phyloP scores from a whole-genome alignment of 371 early-diverging fungal species.

The Syncephalis plumigaleata region DNA sequence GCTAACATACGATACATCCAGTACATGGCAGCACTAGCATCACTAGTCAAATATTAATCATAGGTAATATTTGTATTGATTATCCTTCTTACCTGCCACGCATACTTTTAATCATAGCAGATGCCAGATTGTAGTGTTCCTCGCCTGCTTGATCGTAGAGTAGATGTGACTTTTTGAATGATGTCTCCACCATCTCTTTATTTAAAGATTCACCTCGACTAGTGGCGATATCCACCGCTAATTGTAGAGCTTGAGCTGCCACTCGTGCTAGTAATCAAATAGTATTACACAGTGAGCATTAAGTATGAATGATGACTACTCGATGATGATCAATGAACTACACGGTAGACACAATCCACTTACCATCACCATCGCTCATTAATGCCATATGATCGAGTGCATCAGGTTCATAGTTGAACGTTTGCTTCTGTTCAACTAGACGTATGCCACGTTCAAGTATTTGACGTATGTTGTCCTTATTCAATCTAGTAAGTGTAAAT shows the following conservation, averaged over 20 bases:
- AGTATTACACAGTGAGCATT: too few relatives aligned
- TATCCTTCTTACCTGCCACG: slow-evolving; percentile 40
- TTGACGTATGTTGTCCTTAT: slow-evolving; percentile 25
- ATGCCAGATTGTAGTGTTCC: slow-evolving; percentile 75
- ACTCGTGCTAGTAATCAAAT: slow-evolving; percentile 39
- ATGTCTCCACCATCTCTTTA: slow-evolving; percentile 25
- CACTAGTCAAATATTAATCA: background rate
- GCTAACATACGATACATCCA: slow-evolving; percentile 82
- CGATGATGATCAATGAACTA: too few relatives aligned
- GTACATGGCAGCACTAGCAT: slow-evolving; percentile 27
- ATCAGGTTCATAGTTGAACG: slow-evolving; percentile 18
- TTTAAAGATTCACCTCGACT: slow-evolving; percentile 10
- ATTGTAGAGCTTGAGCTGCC: slow-evolving; percentile 50
- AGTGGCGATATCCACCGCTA: slow-evolving; percentile 18
- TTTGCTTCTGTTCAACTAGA: slow-evolving; percentile 8
- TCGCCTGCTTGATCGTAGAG: slow-evolving; percentile 71
- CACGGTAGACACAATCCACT: slow-evolving; percentile 1
- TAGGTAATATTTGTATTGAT: background rate
- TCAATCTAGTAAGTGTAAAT: slow-evolving; percentile 48
- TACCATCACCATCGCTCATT: slow-evolving; percentile 54
- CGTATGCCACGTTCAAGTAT: slow-evolving; percentile 37
- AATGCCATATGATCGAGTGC: slow-evolving; percentile 32
- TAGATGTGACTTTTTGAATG: slow-evolving; percentile 62
- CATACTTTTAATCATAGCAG: slow-evolving; percentile 73
- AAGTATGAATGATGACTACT: too few relatives aligned